Conservation (phyloP, 2,329 filamentous ascomycete species). For the Aspergillus oerlinghausenensis region DNA sequence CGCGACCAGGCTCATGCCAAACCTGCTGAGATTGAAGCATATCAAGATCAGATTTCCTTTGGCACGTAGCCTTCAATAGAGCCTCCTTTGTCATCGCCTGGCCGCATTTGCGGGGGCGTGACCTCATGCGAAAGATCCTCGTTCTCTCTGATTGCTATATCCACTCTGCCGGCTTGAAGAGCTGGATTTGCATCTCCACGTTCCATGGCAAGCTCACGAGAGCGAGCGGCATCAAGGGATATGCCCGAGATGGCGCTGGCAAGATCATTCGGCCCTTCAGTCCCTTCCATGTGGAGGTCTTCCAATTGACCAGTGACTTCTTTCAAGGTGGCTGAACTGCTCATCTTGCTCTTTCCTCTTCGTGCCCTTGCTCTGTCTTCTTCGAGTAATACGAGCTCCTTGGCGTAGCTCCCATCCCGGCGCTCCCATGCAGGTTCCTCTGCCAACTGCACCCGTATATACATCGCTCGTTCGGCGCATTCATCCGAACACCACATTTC, state of each 20-base stretch:
- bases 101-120: slow-evolving; percentile 28
- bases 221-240: slow-evolving; percentile 18
- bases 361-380: slow-evolving; percentile 46
- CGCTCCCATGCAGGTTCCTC: slow-evolving; percentile 84
- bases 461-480: slow-evolving; percentile 76
- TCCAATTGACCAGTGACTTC: slow-evolving; percentile 26
- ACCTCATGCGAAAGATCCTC: slow-evolving; percentile 14
- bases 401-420: slow-evolving; percentile 43
- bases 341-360: slow-evolving; percentile 16
- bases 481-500: slow-evolving; percentile 82
- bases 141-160: slow-evolving; percentile 33
- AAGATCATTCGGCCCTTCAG: slow-evolving; percentile 13
- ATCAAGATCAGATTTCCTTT: slow-evolving; percentile 12
- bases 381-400: slow-evolving; percentile 60
- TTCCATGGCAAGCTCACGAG: slow-evolving; percentile 32
- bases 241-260: slow-evolving; percentile 23
- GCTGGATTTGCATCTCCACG: slow-evolving; percentile 28
- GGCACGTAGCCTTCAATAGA: slow-evolving; percentile 42
- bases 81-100: slow-evolving; percentile 33
- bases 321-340: slow-evolving; percentile 11
- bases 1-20: not conserved
- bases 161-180: slow-evolving; percentile 26
- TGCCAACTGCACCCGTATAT: slow-evolving; percentile 81
- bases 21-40: not conserved
- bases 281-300: slow-evolving; percentile 14